Evolutionary conservation across 495 filamentous ascomycete genomes (phyloP), one percentile per base, ranked within the genome.

Genomic region (Aspergillus bridgeri): DNA sequence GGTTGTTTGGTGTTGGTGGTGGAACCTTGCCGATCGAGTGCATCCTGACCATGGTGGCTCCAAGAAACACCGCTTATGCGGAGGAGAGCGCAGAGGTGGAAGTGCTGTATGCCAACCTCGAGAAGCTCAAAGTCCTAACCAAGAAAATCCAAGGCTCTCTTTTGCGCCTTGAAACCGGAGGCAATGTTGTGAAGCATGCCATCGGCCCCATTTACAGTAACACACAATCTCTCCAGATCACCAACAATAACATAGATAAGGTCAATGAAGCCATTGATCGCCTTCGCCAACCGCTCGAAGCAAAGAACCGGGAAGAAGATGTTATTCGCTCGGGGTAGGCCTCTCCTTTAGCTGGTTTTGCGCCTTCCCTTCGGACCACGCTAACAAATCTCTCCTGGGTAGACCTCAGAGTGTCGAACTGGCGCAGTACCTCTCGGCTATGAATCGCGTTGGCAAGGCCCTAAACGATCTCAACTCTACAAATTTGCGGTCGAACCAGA

Each of bases 141-240:
- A 96, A 92, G 75, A 96, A 95, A 78, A 96, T 99, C 60, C 85
- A 92, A 70, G 86, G 89, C 19, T 95, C 91, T 24, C 79, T 96
- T 52, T 85, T 85, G 27, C 84, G 93, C 63, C 75, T 99, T 13
- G 90, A 96, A 60, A 85, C 86, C 27, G 91, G 89, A 49, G 94
- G 91, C 19, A 90, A 91, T 68, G 91, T 86, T 49, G 91, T 98
- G 17, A 87, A 92, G 57, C 88, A 96, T 58, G 91, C 95, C 9
- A 91, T 96, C 48, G 90, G 92, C 1, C 95, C 95, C 8, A 87
- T 98, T 24, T 92, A 92, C 69, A 91, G 89, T 64, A 95, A 96
- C 67, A 98, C 95, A 2, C 88, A 90, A 71, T 86, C 83, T 42
- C 82, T 97, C 5, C 95, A 97, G 69, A 81, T 84, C 21, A 83